Conservation (phyloP, 2,329 filamentous ascomycete species). For the Didymella exigua region DNA sequence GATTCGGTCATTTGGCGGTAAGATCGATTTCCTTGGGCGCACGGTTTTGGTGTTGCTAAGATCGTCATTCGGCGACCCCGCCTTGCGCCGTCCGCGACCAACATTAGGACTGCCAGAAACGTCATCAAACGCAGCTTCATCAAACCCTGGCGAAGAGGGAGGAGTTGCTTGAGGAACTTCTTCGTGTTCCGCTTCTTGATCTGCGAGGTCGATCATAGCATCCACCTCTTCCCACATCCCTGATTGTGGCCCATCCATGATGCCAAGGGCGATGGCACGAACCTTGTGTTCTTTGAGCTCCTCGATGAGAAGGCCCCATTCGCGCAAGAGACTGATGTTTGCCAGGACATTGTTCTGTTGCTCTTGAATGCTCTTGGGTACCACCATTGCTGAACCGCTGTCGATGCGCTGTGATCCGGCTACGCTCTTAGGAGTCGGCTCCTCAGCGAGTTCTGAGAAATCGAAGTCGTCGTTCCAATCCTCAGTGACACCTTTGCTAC, state of each 20-base stretch:
- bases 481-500: slow-evolving; percentile 79
- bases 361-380: slow-evolving; percentile 79
- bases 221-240: slow-evolving; percentile 80
- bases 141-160: slow-evolving; percentile 63
- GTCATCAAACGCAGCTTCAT: slow-evolving; percentile 64
- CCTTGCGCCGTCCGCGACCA: slow-evolving; percentile 36
- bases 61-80: slow-evolving; percentile 38
- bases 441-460: slow-evolving; percentile 64
- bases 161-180: slow-evolving; percentile 57
- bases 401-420: slow-evolving; percentile 50
- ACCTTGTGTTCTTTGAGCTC: slow-evolving; percentile 79
- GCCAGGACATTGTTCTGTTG: slow-evolving; percentile 82
- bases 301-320: slow-evolving; percentile 80
- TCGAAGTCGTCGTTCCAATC: slow-evolving; percentile 93
- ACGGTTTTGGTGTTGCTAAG: slow-evolving; percentile 31
- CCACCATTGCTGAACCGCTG: slow-evolving; percentile 64
- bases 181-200: slow-evolving; percentile 67
- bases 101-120: slow-evolving; percentile 49
- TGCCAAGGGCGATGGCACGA: slow-evolving; percentile 70
- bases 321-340: slow-evolving; percentile 81
- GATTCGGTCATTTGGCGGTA: slow-evolving; percentile 45
- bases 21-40: slow-evolving; percentile 41
- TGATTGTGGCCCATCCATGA: slow-evolving; percentile 65
- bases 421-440: slow-evolving; percentile 35
- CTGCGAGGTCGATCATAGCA: slow-evolving; percentile 84